phyloP scores from a whole-genome alignment of 2,329 filamentous ascomycete species.

The Celoporthe dispersa region DNA sequence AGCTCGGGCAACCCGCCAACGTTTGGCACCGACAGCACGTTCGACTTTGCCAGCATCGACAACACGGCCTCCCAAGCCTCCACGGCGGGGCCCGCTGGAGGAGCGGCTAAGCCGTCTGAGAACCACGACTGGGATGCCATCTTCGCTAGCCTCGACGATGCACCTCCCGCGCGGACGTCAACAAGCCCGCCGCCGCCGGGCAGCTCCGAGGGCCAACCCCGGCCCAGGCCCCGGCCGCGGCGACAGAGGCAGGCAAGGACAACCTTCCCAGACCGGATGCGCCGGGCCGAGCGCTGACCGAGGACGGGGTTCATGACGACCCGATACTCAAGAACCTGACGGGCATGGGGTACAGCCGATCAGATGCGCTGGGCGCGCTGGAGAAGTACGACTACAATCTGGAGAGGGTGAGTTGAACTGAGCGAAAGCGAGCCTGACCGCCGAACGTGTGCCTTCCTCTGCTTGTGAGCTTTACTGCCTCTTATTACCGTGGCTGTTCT shows the following conservation, averaged over 20 bases:
- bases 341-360: slow-evolving; percentile 82
- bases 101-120: slow-evolving; percentile 48
- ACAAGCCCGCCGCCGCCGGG: slow-evolving; percentile 35
- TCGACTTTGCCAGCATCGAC: slow-evolving; percentile 59
- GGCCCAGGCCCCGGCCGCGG: slow-evolving; percentile 33
- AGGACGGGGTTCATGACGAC: slow-evolving; percentile 83
- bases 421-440: not conserved
- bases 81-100: slow-evolving; percentile 41
- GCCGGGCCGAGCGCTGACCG: slow-evolving; percentile 69
- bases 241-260: slow-evolving; percentile 34
- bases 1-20: slow-evolving; percentile 28
- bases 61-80: slow-evolving; percentile 39
- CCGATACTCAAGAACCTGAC: slow-evolving; percentile 89
- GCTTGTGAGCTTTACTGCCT: slow-evolving; percentile 11
- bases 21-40: slow-evolving; percentile 61
- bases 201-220: slow-evolving; percentile 32
- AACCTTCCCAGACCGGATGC: slow-evolving; percentile 32
- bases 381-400: slow-evolving; percentile 97
- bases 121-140: slow-evolving; percentile 93
- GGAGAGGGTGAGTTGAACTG: slow-evolving; percentile 72
- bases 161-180: slow-evolving; percentile 34
- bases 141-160: slow-evolving; percentile 77
- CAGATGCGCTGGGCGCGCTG: slow-evolving; percentile 75
- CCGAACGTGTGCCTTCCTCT: not conserved
- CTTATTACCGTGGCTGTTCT: not conserved